Evolutionary conservation across 352 stramenopile genomes (phyloP).

Genomic region (Saprolegnia diclina): DNA sequence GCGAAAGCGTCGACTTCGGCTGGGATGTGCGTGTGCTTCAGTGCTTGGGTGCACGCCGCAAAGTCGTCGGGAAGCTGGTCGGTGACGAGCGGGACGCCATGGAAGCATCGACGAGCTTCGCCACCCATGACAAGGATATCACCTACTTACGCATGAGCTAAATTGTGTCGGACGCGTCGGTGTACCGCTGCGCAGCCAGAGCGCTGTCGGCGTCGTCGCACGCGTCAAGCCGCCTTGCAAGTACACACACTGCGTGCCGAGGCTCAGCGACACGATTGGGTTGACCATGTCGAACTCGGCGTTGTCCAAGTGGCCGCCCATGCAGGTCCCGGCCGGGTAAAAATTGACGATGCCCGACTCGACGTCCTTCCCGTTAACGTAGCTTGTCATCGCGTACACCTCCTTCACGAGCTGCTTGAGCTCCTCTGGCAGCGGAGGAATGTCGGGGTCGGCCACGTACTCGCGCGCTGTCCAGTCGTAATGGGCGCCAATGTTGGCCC

Average conservation of each 20-base stretch:
- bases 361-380: background rate
- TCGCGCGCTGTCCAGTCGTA: constrained; percentile 25
- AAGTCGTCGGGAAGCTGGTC: constrained; percentile 9
- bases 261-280: constrained; percentile 23
- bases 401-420: constrained; percentile 21
- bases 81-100: constrained; percentile 25
- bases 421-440: constrained; percentile 18
- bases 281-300: constrained; percentile 26
- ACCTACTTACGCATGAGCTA: constrained; percentile 15
- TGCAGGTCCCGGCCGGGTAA: constrained; percentile 22
- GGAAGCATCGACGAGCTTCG: constrained; percentile 21
- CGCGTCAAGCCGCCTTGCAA: constrained; percentile 21
- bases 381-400: constrained; percentile 18
- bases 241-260: constrained; percentile 26
- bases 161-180: constrained; percentile 1
- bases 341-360: constrained; percentile 26
- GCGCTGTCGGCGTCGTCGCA: constrained; percentile 1
- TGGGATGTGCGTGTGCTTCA: background rate
- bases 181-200: constrained; percentile 20
- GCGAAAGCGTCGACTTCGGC: constrained; percentile 10
- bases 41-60: background rate
- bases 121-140: constrained; percentile 26
- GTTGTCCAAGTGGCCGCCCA: constrained; percentile 26
- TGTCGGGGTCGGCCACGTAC: constrained; percentile 12
- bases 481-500: constrained; percentile 23